Base-by-base conservation (phyloP, 108 stramenopile genomes). In the Discostella pseudostelligera region DNA sequence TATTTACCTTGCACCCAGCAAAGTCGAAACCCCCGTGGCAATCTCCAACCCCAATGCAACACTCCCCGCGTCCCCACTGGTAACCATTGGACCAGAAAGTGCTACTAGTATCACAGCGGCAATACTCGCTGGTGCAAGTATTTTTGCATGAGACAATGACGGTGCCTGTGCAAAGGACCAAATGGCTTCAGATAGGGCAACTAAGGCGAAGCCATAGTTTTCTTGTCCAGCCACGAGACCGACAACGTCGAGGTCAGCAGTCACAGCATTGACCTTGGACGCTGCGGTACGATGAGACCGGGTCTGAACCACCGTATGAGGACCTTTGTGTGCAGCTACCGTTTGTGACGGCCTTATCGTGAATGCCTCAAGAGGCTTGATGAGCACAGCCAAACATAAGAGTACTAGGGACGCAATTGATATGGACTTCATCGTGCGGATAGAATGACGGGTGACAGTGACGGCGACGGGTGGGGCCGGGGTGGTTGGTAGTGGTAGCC, bases 191-290 rank as follows among this genome's bases (percentile, higher is more conserved):
- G 87, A 87, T 11, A 94, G 48, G 3, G 74, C 78, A 0, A 94
- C 93, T 36, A 88, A 56, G 17, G 87, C 93, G 22, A 94, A 61
- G 4, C 93, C 93, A 57, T 89, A 88, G 53, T 83, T 94, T 74
- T 94, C 93, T 70, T 94, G 93, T 21, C 93, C 89, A 16, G 80
- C 76, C 3, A 91, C 93, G n/a, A 94, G 75, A 6, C 80, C 84
- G 22, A 92, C 77, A 8, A 84, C 76, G 53, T 79, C 62, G 24
- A 77, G 70, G 40, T 80, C 79, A 8, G 77, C 47, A 20, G 57
- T 42, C 13, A 56, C 69, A 22, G 40, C 56, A 50, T 59, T 63
- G 42, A 64, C 2, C 39, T 20, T 26, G 40, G 37, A 21, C 21
- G n/a, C 14, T 40, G 13, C 17, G 36, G 39, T 42, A 14, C 51